Conservation (phyloP, 2,329 filamentous ascomycete genomes). For the Hypoxylon sp. region DNA sequence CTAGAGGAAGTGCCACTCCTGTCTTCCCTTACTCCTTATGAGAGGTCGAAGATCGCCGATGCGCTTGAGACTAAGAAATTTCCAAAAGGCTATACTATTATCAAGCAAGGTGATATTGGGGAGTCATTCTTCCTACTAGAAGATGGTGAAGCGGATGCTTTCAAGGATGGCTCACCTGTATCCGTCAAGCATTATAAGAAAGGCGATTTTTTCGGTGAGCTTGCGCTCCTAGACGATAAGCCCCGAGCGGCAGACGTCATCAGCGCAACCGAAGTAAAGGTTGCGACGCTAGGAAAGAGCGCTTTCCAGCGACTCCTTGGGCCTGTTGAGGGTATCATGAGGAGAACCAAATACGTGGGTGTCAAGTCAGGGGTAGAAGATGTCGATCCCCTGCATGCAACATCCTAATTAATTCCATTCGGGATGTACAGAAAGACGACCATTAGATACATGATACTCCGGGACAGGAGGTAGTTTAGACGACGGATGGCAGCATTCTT, state of each 20-base stretch:
- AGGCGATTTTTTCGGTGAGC: conserved; percentile 97
- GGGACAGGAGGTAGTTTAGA: conserved; percentile 33
- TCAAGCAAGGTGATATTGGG: conserved; percentile 90
- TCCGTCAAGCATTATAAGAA: conserved; percentile 87
- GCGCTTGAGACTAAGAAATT: conserved; percentile 93
- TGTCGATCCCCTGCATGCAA: conserved; percentile 74
- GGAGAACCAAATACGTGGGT: conserved; percentile 77
- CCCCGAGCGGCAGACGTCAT: conserved; percentile 92
- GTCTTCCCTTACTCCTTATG: conserved; percentile 86
- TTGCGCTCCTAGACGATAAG: conserved; percentile 93
- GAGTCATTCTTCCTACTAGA: conserved; percentile 94
- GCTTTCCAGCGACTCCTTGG: conserved; percentile 95
- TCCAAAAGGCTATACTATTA: conserved; percentile 83
- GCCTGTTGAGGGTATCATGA: conserved; percentile 94
- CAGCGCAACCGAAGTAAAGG: conserved; percentile 88
- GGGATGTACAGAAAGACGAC: conserved; percentile 26
- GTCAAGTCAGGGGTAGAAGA: conserved; percentile 75
- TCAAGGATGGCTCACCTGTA: conserved; percentile 79
- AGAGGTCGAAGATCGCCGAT: conserved; percentile 97
- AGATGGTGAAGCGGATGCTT: conserved; percentile 87
- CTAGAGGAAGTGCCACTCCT: conserved; percentile 93
- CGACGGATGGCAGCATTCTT: conserved; percentile 40
- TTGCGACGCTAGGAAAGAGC: conserved; percentile 91
- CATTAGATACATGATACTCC: conserved; percentile 39
- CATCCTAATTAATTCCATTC: conserved; percentile 42